Conservation (phyloP, 1,139 yeast species). For the Protomyces arabidopsidicola region DNA sequence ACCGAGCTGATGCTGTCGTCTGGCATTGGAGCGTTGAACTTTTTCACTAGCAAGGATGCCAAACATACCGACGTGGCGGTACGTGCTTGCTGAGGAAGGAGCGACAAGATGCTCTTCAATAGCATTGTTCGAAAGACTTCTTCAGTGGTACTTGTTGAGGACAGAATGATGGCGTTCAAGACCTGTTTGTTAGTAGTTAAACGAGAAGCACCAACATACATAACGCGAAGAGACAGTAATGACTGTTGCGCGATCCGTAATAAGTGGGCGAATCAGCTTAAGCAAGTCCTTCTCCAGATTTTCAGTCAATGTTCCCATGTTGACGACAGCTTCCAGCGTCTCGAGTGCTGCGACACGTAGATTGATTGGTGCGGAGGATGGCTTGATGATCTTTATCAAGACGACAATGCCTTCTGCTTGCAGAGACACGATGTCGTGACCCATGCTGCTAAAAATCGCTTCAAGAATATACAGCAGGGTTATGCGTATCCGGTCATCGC, state of each 20-base stretch:
- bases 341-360: slow-evolving; percentile 35
- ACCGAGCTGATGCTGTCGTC: not conserved
- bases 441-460: slow-evolving; percentile 30
- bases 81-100: slow-evolving; percentile 35
- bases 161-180: not conserved
- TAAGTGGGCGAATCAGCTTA: slow-evolving; percentile 36
- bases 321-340: slow-evolving; percentile 35
- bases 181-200: not conserved
- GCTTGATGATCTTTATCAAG: slow-evolving; percentile 6
- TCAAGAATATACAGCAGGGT: slow-evolving; percentile 20
- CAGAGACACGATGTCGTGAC: slow-evolving; percentile 37
- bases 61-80: slow-evolving; percentile 37
- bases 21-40: slow-evolving; percentile 30
- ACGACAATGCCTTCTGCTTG: slow-evolving; percentile 22
- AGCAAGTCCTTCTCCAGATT: slow-evolving; percentile 39
- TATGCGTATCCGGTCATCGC: slow-evolving; percentile 35
- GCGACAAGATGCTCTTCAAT: not conserved
- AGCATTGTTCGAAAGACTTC: slow-evolving; percentile 3
- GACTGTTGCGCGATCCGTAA: slow-evolving; percentile 38
- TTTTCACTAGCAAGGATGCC: slow-evolving; percentile 33
- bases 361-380: slow-evolving; percentile 35
- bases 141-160: not conserved
- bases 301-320: slow-evolving; percentile 39
- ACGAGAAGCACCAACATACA: slow-evolving; percentile 31
- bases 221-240: slow-evolving; percentile 38